Evolutionary conservation across 2,329 filamentous ascomycete species (phyloP), one percentile per base, ranked within the genome.

Genomic region (Drechslera avenae): DNA sequence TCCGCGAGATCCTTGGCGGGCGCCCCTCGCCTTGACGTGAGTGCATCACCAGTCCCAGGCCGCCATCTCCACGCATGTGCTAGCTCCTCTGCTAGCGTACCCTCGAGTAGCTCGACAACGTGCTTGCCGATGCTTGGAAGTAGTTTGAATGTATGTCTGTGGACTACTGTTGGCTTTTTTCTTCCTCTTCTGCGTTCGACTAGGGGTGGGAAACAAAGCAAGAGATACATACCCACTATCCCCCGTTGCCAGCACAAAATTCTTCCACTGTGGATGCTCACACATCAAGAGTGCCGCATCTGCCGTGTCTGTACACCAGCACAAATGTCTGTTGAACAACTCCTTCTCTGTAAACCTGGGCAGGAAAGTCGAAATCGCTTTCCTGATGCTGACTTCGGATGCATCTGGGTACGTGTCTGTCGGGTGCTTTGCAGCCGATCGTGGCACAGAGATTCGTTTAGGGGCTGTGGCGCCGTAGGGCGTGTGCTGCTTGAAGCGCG

Each of bases 251-350:
- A 79, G 54, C 16, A 78, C 67, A 40, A 79, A 73, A 47, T 79
- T 78, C 57, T 74, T 78, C 74, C 76, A 78, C 9, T 74, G 66
- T 5, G 83, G 79, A 64, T 82, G 77, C 41, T 69, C 70, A 10
- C 80, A 79, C 54, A 88, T 82, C 52, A 87, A 74, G 56, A 85
- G 82, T 59, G 86, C 83, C 63, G 86, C 83, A 41, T 81, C 83
- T 1, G 83, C 81, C 2, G 83, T 85, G 46, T 84, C 80, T 37
- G 81, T 81, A 64, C 87, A 85, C 83, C 84, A 86, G 70, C 78
- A 81, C 5, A 81, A 54, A 5, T 77, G 70, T 60, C 74, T 76
- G 43, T 76, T 76, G 42, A 78, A 76, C 1, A 76, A 64, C 7
- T 66, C 54, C 52, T 74, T 76, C n/a, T 66, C 57, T 3, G 67